Conservation (phyloP, 768 basidiomycete genomes). For the Mycena amicta region DNA sequence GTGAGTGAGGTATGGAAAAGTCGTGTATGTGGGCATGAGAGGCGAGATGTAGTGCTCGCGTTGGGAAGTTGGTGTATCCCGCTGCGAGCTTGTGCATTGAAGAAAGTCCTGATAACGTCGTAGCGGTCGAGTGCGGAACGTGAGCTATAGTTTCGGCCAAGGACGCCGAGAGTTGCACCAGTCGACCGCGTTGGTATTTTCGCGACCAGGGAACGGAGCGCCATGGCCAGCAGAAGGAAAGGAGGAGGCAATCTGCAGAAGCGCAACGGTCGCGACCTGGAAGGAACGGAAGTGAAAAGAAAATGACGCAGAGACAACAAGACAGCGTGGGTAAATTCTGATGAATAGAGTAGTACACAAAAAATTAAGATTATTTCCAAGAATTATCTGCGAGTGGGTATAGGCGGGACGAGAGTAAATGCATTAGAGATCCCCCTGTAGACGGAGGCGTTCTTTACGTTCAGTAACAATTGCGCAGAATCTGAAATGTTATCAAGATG, state of each 20-base stretch:
- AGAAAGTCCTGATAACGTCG: slow-evolving; percentile 59
- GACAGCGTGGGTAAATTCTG: background rate
- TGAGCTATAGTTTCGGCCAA: background rate
- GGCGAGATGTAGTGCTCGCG: background rate
- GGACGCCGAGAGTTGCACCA: background rate
- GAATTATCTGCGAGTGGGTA: background rate
- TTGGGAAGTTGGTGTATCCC: slow-evolving; percentile 15
- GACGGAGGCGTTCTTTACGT: slow-evolving; percentile 14
- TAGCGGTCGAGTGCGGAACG: slow-evolving; percentile 55
- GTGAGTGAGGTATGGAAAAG: slow-evolving; percentile 16
- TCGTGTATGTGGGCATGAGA: slow-evolving; percentile 8
- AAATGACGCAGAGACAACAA: background rate
- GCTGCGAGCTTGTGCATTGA: slow-evolving; percentile 38
- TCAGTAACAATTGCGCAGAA: slow-evolving; percentile 15
- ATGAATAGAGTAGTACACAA: background rate
- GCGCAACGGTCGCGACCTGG: background rate
- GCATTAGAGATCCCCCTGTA: background rate
- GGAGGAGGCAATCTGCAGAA: background rate
- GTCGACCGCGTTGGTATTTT: background rate
- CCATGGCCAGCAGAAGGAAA: background rate
- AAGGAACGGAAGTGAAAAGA: background rate
- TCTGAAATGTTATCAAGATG: background rate
- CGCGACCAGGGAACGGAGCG: background rate
- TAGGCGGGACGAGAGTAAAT: background rate
- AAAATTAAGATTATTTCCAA: background rate